Conservation (phyloP, 345 rosid species). For the Atalantia buxifolia region DNA sequence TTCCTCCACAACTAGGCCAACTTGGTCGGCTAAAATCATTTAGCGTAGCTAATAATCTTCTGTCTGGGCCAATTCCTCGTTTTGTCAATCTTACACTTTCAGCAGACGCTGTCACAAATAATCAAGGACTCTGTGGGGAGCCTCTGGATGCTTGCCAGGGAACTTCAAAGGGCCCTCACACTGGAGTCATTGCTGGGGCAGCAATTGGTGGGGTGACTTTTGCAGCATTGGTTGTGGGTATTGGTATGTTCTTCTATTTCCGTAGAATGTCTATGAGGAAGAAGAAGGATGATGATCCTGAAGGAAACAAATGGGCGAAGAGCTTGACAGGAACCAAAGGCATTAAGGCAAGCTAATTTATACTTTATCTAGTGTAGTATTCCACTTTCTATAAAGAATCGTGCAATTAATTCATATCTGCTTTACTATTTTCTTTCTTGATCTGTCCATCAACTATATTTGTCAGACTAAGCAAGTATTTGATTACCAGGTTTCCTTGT, state of each 20-base stretch:
- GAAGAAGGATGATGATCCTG: slow-evolving; percentile 89
- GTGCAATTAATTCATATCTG: background rate
- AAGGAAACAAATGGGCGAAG: slow-evolving; percentile 90
- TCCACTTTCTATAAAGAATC: slow-evolving; percentile 10
- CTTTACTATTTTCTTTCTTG: slow-evolving; percentile 10
- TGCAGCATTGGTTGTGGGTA: slow-evolving; percentile 56
- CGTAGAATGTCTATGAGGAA: slow-evolving; percentile 46
- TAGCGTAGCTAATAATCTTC: slow-evolving; percentile 56
- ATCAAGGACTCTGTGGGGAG: slow-evolving; percentile 58
- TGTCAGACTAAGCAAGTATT: slow-evolving; percentile 13
- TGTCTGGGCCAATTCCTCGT: slow-evolving; percentile 54
- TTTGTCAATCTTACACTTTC: background rate
- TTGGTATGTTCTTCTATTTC: slow-evolving; percentile 47
- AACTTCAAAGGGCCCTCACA: slow-evolving; percentile 22
- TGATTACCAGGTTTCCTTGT: slow-evolving; percentile 72
- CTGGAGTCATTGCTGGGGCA: slow-evolving; percentile 54
- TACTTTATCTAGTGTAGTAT: background rate
- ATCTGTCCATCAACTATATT: background rate
- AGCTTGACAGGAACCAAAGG: slow-evolving; percentile 61
- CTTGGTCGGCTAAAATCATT: slow-evolving; percentile 54
- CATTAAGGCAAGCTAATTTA: slow-evolving; percentile 52
- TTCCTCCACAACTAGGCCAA: slow-evolving; percentile 44
- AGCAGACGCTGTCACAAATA: slow-evolving; percentile 35
- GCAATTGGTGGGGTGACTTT: slow-evolving; percentile 64
- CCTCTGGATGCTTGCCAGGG: slow-evolving; percentile 44